Conservation (phyloP, 2,329 filamentous ascomycete species). For the Xylaria hypoxylon region DNA sequence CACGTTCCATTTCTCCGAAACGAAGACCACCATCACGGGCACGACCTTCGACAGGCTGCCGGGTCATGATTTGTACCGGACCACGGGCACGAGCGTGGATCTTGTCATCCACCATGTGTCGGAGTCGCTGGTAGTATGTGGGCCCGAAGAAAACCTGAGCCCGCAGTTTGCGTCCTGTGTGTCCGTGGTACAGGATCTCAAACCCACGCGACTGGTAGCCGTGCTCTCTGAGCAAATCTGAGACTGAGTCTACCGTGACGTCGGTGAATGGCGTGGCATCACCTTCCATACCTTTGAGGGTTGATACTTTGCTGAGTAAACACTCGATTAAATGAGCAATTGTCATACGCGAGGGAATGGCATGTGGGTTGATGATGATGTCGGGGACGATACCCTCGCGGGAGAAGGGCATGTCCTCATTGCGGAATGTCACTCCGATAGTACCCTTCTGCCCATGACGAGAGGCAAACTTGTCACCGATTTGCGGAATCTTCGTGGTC, state of each 20-base stretch:
- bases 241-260: slow-evolving; percentile 94
- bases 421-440: slow-evolving; percentile 96
- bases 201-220: slow-evolving; percentile 98
- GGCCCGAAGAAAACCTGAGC: slow-evolving; percentile 97
- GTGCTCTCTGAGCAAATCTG: slow-evolving; percentile 83
- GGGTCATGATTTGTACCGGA: slow-evolving; percentile 95
- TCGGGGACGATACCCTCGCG: slow-evolving; percentile 91
- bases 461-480: slow-evolving; percentile 99
- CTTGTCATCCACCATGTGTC: slow-evolving; percentile 99
- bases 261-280: slow-evolving; percentile 98
- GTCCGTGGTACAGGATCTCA: slow-evolving; percentile 98
- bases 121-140: slow-evolving; percentile 97
- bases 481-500: slow-evolving; percentile 97
- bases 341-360: slow-evolving; percentile 99
- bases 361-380: slow-evolving; percentile 98
- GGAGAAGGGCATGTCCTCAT: slow-evolving; percentile 99
- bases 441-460: slow-evolving; percentile 99
- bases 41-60: slow-evolving; percentile 98
- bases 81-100: slow-evolving; percentile 98
- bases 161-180: slow-evolving; percentile 92
- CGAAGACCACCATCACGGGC: slow-evolving; percentile 96
- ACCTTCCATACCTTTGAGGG: slow-evolving; percentile 92
- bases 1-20: slow-evolving; percentile 99
- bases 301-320: slow-evolving; percentile 94
- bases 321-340: slow-evolving; percentile 99